Evolutionary conservation across 1,284 basidiomycete genomes (phyloP), one percentile per base, ranked within the genome.

Genomic region (Sporisorium graminicola): DNA sequence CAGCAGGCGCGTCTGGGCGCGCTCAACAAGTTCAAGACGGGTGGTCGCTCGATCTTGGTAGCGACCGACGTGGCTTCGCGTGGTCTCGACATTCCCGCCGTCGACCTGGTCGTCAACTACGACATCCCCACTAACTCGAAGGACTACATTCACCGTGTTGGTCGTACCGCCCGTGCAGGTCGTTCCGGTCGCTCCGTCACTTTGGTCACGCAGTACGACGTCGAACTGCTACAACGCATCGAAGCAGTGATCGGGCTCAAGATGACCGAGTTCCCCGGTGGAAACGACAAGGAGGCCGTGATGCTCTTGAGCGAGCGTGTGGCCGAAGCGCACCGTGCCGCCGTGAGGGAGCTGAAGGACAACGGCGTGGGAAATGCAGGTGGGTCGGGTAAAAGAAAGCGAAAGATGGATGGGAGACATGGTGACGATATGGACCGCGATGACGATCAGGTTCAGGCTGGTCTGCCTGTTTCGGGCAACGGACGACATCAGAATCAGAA

Each of bases 131-230:
- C 94, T 7, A 94, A 99, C 86, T 98, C 95, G 29, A 99, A 99
- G 88, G 97, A 99, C 86, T 99, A 99, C 86, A 98, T 99, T 64
- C 97, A 99, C 86, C 91, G 97, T 63, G 97, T 99, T 20, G 97
- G 97, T 37, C 91, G 97, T 74, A 99, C 97, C 33, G 97, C 97
- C 3, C 92, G 97, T 85, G 97, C 97, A 0, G 97, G 97, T 16
- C 90, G 97, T 46, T 91, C 94, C 2, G 97, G 97, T 46, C 98
- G 98, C 87, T 92, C 94, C 1, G 93, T 99, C 78, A 98, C 97
- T 13, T 89, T 99, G 24, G 95, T 98, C 13, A 95, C 96, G 1
- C 97, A 99, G 87, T 99, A 99, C 86, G 96, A 99, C 81, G 95
- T 99, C 64, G 97, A 99, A 86, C 89, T 98, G 59, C 88, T 99